Conservation (phyloP, 2,329 filamentous ascomycete species). For the Sporothrix humicola region DNA sequence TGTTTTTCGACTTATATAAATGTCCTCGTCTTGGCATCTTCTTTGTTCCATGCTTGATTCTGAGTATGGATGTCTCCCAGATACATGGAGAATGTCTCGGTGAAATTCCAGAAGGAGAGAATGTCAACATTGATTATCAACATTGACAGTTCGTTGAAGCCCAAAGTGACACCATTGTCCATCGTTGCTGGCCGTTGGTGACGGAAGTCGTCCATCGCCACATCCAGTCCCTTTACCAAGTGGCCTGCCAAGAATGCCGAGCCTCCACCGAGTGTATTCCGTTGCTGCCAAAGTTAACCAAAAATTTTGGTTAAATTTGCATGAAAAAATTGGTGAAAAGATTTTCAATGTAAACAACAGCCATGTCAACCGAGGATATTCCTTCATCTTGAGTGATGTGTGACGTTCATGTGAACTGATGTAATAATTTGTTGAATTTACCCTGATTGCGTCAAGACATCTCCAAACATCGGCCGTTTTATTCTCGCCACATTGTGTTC, state of each 20-base stretch:
- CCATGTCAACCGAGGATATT: too few species aligned
- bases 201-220: neutral
- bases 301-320: too few species aligned
- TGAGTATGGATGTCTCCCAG: neutral
- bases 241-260: neutral
- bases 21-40: neutral
- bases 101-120: neutral
- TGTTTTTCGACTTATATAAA: neutral
- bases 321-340: too few species aligned
- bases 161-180: neutral
- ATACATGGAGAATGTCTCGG: neutral
- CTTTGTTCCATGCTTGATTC: neutral
- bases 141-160: too few species aligned
- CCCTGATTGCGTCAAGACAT: too few species aligned
- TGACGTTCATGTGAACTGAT: too few species aligned
- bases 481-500: neutral
- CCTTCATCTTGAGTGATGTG: too few species aligned
- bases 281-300: too few species aligned
- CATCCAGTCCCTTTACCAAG: neutral
- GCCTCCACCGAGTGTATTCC: neutral
- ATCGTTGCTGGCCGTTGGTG: neutral
- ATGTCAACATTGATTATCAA: neutral
- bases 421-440: too few species aligned
- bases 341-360: too few species aligned
- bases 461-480: too few species aligned